Conservation (phyloP, 805 yeast genomes). For the Ogataea wickerhamii region DNA sequence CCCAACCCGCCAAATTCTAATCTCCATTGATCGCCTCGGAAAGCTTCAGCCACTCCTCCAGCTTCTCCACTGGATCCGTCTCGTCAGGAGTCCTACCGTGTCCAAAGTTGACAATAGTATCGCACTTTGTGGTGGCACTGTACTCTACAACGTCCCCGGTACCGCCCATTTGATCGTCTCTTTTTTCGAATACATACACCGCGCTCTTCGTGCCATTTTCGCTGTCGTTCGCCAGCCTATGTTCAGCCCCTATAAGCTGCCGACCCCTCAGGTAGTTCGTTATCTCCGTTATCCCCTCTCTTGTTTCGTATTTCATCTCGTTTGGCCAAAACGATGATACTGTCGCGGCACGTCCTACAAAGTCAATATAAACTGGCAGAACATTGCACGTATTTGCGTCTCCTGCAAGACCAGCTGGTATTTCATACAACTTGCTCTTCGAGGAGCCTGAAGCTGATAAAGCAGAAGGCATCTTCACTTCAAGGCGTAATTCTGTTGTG, state of each 20-base stretch:
- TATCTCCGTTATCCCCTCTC: conserved; percentile 4
- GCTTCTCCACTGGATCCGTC: conserved; percentile 18
- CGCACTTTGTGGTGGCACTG: conserved; percentile 10
- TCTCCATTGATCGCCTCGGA: conserved; percentile 18
- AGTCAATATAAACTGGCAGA: conserved; percentile 17
- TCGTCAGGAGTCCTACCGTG: conserved; percentile 20
- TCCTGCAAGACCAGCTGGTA: neutral
- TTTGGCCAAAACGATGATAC: conserved; percentile 12
- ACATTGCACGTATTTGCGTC: conserved; percentile 14
- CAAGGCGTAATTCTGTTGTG: no score
- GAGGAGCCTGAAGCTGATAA: neutral
- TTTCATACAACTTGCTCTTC: neutral
- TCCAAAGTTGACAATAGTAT: conserved; percentile 16
- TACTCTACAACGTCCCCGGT: conserved; percentile 9
- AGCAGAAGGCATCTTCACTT: neutral
- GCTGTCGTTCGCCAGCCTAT: neutral
- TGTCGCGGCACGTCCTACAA: conserved; percentile 10
- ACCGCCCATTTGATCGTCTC: conserved; percentile 6
- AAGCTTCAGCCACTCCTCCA: conserved; percentile 20
- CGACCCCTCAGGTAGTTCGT: conserved; percentile 22
- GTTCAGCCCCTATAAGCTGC: conserved; percentile 16
- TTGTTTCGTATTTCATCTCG: conserved; percentile 4
- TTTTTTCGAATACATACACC: conserved; percentile 7
- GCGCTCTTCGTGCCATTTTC: neutral
- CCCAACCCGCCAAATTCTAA: no score